Evolutionary conservation across 176 grass and related monocot genomes (phyloP).

Genomic region (Aechmea fasciata): DNA sequence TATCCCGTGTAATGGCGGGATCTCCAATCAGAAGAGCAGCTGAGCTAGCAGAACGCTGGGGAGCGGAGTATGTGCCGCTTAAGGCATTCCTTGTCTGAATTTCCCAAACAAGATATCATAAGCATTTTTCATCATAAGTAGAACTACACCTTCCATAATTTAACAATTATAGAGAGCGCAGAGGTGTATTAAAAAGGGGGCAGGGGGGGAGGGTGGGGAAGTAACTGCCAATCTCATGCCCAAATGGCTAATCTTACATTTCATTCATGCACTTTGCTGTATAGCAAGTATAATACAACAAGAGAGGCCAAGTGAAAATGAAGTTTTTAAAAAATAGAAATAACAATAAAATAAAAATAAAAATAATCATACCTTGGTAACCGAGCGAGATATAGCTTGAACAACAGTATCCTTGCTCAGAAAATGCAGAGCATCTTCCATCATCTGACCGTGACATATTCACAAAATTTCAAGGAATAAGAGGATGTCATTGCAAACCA

Average conservation of each 20-base stretch:
- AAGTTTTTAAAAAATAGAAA: background rate
- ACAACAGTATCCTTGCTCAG: constrained; percentile 94
- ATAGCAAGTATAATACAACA: too few species aligned
- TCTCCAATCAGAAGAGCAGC: constrained; percentile 98
- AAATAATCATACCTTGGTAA: constrained; percentile 64
- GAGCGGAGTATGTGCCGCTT: constrained; percentile 94
- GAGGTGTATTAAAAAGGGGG: too few species aligned
- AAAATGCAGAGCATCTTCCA: constrained; percentile 95
- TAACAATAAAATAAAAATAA: constrained; percentile 9
- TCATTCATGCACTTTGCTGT: too few species aligned
- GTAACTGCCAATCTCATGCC: too few species aligned
- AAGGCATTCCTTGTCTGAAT: constrained; percentile 93
- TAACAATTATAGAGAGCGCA: too few species aligned
- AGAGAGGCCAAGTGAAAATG: too few species aligned
- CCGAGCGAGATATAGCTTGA: constrained; percentile 93
- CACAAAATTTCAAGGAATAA: too few species aligned
- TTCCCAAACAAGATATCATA: constrained; percentile 15
- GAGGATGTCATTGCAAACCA: background rate
- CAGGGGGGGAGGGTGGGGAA: too few species aligned
- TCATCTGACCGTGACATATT: constrained; percentile 43
- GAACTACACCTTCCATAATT: too few species aligned
- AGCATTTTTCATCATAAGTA: too few species aligned
- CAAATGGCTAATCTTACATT: too few species aligned
- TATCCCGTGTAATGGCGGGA: constrained; percentile 75
- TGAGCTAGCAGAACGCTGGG: constrained; percentile 95